A percentile compares a stretch with the other conserved stretches of the same genome.
Conservation (phyloP, 2,329 filamentous ascomycete species). For the Colletotrichum musicola region DNA sequence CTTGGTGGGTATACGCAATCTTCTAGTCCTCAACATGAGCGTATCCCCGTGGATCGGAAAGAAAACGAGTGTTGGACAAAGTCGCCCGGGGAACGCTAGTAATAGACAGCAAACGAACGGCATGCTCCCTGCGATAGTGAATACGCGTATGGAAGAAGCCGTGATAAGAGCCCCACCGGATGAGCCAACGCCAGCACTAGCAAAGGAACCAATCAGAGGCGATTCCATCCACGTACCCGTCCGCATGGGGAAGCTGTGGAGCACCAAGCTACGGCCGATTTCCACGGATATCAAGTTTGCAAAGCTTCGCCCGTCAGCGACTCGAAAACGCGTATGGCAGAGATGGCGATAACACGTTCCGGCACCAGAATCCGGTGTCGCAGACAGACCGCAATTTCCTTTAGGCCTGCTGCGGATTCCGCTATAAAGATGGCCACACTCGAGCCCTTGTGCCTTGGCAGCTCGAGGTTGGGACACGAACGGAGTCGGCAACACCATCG, state of each 20-base stretch:
- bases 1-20: no score
- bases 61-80: neutral
- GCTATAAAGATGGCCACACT: conserved; percentile 27
- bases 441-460: conserved; percentile 24
- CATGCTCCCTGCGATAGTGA: neutral
- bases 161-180: conserved; percentile 11
- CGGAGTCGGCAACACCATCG: neutral
- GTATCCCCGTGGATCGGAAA: no score
- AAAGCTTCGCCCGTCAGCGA: conserved; percentile 2
- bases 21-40: no score
- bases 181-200: neutral
- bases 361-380: neutral
- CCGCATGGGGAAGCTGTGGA: conserved; percentile 16
- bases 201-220: neutral
- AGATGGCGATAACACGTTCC: conserved; percentile 2
- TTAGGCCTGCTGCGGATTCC: neutral
- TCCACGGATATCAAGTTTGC: no score
- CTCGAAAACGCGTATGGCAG: conserved; percentile 20
- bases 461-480: conserved; percentile 3
- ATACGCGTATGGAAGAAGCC: conserved; percentile 23
- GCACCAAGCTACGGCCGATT: neutral
- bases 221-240: conserved; percentile 19
- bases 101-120: neutral
- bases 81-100: neutral
- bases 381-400: neutral